Evolutionary conservation across 2,329 filamentous ascomycete species (phyloP), one percentile per base, ranked within the genome.

Genomic region (Amauroascus verrucosus): DNA sequence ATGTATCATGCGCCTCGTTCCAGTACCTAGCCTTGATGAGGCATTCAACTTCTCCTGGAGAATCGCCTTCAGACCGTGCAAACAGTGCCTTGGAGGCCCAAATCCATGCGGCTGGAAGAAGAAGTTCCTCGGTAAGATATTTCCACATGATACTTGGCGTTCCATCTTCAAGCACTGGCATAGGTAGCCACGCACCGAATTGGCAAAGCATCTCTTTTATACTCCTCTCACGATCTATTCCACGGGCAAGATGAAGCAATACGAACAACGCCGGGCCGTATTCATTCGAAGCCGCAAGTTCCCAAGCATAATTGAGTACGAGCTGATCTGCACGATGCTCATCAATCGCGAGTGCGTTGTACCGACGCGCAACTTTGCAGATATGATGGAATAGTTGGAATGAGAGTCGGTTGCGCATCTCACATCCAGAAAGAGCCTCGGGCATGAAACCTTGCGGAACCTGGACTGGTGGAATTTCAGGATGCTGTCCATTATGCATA

Each of bases 31-130:
- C 91, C 47, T 82, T 81, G 55, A 97, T 78, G 11, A 98, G 81
- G 62, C 84, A 93, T 52, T 84, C 78, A 8, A 91, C 86, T 67
- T 95, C 88, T 4, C 76, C 75, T 44, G 76, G 77, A 9, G 85
- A 77, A 65, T 90, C 82, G 58, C 82, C 81, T 62, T 79, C 81
- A 54, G 83, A 83, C 57, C 86, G 85, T 70, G 88, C 89, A 68
- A 85, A 85, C 13, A 91, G 76, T 11, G 90, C 90, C 64, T 90
- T 87, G 16, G 93, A 88, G 56, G 88, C 81, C 82, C 87, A 95
- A 48, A 97, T 77, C 89, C 91, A 95, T 2, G 78, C 68, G 1
- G 77, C 70, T 0, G 91, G 88, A 40, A 97, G 80, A 58, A 81
- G 79, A 51, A 90, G 79, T 30, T 80, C 81, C 43, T 77, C 72